Evolutionary conservation across 768 basidiomycete genomes (phyloP).

Genomic region (Gyrodon lividus): DNA sequence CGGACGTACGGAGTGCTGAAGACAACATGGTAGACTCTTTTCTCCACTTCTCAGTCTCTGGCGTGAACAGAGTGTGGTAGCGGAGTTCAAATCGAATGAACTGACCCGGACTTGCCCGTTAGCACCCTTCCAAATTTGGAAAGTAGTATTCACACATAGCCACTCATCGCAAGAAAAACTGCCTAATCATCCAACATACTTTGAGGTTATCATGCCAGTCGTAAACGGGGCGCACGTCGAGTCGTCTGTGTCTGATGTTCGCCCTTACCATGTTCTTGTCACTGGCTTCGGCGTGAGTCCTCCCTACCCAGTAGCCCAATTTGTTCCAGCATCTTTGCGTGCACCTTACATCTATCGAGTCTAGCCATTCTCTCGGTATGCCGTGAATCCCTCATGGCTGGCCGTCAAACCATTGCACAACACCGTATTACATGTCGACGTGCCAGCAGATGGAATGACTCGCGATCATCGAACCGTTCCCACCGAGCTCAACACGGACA

Average conservation of each 20-base stretch:
- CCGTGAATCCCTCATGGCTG: conserved; percentile 70
- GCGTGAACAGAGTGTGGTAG: neutral
- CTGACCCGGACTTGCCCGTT: neutral
- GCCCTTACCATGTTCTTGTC: conserved; percentile 45
- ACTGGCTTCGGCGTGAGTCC: conserved; percentile 56
- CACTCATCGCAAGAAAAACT: neutral
- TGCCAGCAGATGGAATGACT: conserved; percentile 23
- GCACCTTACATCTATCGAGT: conserved; percentile 20
- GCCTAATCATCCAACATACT: neutral
- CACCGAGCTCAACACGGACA: conserved; percentile 4
- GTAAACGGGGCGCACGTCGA: conserved; percentile 19
- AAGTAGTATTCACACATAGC: neutral
- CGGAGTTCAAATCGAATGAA: neutral
- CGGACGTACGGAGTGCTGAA: conserved; percentile 51
- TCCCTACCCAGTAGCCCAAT: conserved; percentile 22
- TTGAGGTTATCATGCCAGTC: conserved; percentile 29
- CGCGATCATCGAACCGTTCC: conserved; percentile 14
- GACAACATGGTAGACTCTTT: conserved; percentile 50
- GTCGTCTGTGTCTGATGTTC: conserved; percentile 26
- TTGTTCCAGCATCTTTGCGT: conserved; percentile 18
- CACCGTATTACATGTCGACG: conserved; percentile 43
- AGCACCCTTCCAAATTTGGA: neutral
- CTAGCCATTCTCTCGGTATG: conserved; percentile 56
- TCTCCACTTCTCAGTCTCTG: neutral
- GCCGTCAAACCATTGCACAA: conserved; percentile 65